phyloP scores from a whole-genome alignment of 2,329 filamentous ascomycete genomes.

The Cladophialophora chaetospira region DNA sequence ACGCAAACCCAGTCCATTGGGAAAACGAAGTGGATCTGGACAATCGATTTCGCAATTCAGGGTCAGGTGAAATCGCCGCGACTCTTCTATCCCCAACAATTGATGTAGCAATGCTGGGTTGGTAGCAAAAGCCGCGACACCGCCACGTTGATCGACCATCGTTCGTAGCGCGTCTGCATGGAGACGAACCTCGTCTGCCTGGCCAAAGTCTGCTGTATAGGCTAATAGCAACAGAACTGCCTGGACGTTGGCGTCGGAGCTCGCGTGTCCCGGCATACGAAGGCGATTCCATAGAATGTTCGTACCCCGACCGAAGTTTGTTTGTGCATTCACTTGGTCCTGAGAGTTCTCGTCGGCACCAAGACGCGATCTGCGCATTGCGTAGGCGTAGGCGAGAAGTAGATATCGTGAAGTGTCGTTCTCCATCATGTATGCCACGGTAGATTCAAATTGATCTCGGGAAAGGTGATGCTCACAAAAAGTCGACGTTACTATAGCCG shows the following conservation, averaged over 20 bases:
- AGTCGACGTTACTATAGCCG: conserved; percentile 10
- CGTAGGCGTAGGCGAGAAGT: conserved; percentile 26
- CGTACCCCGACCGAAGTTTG: conserved; percentile 27
- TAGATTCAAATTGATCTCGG: conserved; percentile 10
- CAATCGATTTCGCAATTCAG: conserved; percentile 22
- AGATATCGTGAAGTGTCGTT: conserved; percentile 26
- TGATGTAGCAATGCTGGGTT: conserved; percentile 26
- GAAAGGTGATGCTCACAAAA: conserved; percentile 18
- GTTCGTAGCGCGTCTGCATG: conserved; percentile 28
- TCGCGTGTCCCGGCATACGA: conserved; percentile 20
- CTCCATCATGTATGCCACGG: conserved; percentile 23
- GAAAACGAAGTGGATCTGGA: conserved; percentile 20
- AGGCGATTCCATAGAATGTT: conserved; percentile 31
- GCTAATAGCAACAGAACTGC: conserved; percentile 31
- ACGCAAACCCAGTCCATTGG: conserved; percentile 16
- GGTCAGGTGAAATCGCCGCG: conserved; percentile 26
- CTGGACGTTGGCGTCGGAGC: conserved; percentile 30
- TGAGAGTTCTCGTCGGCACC: conserved; percentile 16
- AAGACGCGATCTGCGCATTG: conserved; percentile 13
- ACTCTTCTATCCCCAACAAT: conserved; percentile 20
- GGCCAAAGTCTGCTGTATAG: conserved; percentile 30
- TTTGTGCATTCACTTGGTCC: conserved; percentile 27
- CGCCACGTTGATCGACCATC: conserved; percentile 30
- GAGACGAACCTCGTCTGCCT: conserved; percentile 20
- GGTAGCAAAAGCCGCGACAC: conserved; percentile 22